Base-by-base conservation (phyloP, 2,329 filamentous ascomycete species). In the Thielaviopsis ethacetica region DNA sequence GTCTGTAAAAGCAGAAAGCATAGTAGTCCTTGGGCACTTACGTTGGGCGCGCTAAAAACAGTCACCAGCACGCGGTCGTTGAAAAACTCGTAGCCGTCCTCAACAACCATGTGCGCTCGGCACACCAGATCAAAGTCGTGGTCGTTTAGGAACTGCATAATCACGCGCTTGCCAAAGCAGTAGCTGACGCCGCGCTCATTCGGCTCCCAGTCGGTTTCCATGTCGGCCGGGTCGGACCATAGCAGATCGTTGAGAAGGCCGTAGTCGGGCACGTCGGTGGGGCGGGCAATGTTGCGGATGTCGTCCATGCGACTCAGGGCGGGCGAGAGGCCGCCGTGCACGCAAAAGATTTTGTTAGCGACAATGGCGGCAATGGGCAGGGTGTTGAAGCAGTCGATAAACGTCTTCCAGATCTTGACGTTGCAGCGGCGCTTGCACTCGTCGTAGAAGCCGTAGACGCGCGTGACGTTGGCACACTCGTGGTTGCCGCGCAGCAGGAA, bases 71-170 rank as follows among this genome's bases (percentile, higher is more conserved):
- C 86, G 61, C 93, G 81, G 69, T 98, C 93, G 62, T 88, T 95
- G 71, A 97, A 98, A 71, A 98, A 98, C 68, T 98, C 93, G 71
- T 98, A 98, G 12, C 93, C 93, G 69, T 98, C 93, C 71, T 98
- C 93, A 22, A 98, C 93, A 57, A 98, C 93, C 93, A 97, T 97
- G 73, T 98, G 93, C 54, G 93, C 93, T 64, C 93, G 85, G 70
- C 93, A 98, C 57, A 98, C 91, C 56, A 98, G 76, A 70, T 98
- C 93, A 69, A 98, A 97, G 71, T 98, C 93, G 69, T 98, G 93
- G 59, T 87, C 83, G 61, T 90, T 85, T 63, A 98, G 74, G 70
- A 98, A 98, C 66, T 97, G 90, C 70, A 91, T 91, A 63, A 98
- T 97, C 64, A 98, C 91, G 68, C 94, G 93, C 72, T 97, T 97